phyloP scores from a whole-genome alignment of 345 rosid genomes.

The Citrus sp. region DNA sequence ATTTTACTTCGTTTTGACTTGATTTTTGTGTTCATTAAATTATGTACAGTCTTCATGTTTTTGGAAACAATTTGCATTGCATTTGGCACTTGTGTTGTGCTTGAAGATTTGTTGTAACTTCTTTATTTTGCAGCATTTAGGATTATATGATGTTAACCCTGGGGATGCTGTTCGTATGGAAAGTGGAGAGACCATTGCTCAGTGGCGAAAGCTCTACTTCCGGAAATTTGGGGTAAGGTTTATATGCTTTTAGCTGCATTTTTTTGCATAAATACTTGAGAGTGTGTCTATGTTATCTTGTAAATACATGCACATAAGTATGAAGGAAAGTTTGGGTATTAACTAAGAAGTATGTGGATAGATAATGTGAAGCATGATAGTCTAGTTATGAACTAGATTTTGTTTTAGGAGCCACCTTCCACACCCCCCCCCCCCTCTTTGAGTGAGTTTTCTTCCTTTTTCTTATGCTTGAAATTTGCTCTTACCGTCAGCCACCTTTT shows the following conservation, averaged over 20 bases:
- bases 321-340: not conserved
- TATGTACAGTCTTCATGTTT: not conserved
- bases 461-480: not conserved
- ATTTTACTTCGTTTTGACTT: conserved; percentile 9
- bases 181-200: conserved; percentile 48
- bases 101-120: not conserved
- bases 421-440: no score
- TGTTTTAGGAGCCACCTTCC: not conserved
- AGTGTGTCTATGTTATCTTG: not conserved
- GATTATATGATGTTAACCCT: conserved; percentile 37
- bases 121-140: conserved; percentile 42
- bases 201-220: conserved; percentile 44
- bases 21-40: not conserved
- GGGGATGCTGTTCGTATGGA: conserved; percentile 50
- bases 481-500: no score
- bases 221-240: conserved; percentile 51
- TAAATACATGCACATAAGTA: not conserved
- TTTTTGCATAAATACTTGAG: not conserved
- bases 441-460: not conserved
- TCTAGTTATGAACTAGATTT: not conserved
- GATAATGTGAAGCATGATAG: not conserved
- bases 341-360: not conserved
- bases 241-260: not conserved
- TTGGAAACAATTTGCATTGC: not conserved
- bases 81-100: not conserved